A percentile compares a stretch with the other conserved stretches of the same genome.
phyloP scores from a whole-genome alignment of 2,329 filamentous ascomycete species.

The Claviceps quebecensis region DNA sequence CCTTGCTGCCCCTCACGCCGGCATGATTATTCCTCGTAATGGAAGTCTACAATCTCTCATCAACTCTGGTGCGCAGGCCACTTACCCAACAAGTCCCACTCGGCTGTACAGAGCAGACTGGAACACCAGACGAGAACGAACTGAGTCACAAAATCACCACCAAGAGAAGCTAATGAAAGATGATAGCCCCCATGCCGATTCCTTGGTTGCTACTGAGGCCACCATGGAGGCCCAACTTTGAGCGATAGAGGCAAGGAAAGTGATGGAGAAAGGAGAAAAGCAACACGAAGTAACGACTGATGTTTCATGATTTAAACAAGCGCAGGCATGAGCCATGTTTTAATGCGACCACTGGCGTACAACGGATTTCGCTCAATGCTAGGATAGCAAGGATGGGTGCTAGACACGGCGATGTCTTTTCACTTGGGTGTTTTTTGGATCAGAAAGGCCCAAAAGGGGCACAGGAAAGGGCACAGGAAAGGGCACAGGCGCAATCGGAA shows the following conservation, averaged over 20 bases:
- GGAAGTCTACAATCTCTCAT: slow-evolving; percentile 35
- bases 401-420: not conserved
- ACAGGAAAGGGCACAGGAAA: too few relatives aligned
- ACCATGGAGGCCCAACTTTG: slow-evolving; percentile 32
- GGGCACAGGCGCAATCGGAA: too few relatives aligned
- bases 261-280: not conserved
- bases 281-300: not conserved
- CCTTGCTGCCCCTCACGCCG: slow-evolving; percentile 54
- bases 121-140: not conserved
- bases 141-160: not conserved
- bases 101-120: slow-evolving; percentile 18
- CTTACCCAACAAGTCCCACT: slow-evolving; percentile 35
- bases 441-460: too few relatives aligned
- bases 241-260: not conserved
- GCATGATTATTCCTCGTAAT: slow-evolving; percentile 44
- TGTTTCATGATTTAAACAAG: not conserved
- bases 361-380: not conserved
- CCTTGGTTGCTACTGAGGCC: slow-evolving; percentile 46
- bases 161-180: slow-evolving; percentile 23
- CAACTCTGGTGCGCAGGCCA: slow-evolving; percentile 31
- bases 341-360: not conserved
- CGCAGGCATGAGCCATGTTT: not conserved
- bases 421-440: not conserved
- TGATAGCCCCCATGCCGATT: slow-evolving; percentile 48
- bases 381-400: not conserved